These are phyloP conservation scores for Cutaneotrichosporon mucoides DNA, from an alignment of 1,284 basidiomycete genomes.

Conservation along the genomic window DNA sequence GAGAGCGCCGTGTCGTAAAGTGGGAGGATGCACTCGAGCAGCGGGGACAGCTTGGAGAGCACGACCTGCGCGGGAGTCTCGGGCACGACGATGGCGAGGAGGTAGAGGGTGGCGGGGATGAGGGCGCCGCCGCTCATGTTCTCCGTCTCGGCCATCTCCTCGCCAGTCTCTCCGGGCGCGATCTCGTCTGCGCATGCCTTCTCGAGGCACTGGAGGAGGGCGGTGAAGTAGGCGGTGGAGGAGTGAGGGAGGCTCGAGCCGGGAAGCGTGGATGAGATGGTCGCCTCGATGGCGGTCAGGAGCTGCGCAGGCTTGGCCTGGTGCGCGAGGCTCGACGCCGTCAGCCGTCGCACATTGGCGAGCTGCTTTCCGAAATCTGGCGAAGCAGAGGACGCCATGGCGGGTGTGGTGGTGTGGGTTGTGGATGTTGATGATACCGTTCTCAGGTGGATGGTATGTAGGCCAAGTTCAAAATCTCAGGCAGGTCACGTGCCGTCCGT, in stretches of 20 bases:
- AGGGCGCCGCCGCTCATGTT: slow-evolving; percentile 65
- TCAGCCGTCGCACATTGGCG: slow-evolving; percentile 83
- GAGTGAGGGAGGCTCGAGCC: slow-evolving; percentile 63
- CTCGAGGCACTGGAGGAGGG: slow-evolving; percentile 57
- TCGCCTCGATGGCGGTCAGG: slow-evolving; percentile 81
- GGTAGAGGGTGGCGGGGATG: slow-evolving; percentile 80
- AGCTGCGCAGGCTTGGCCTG: slow-evolving; percentile 89
- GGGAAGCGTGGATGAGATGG: slow-evolving; percentile 54
- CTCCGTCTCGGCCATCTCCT: slow-evolving; percentile 43
- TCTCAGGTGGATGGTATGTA: neutral
- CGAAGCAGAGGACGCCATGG: slow-evolving; percentile 20
- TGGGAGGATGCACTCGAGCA: slow-evolving; percentile 67
- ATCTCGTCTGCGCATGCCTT: slow-evolving; percentile 45
- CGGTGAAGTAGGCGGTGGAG: slow-evolving; percentile 83
- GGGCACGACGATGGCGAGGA: slow-evolving; percentile 70
- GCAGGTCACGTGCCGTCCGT: neutral
- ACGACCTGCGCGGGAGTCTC: slow-evolving; percentile 59
- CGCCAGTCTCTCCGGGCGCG: slow-evolving; percentile 27
- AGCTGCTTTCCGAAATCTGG: slow-evolving; percentile 53
- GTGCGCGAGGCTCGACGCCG: slow-evolving; percentile 72
- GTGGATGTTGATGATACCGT: neutral
- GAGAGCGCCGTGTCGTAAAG: slow-evolving; percentile 56
- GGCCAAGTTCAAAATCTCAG: slow-evolving; percentile 9
- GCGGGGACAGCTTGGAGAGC: slow-evolving; percentile 39
- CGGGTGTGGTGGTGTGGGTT: neutral